Base-by-base conservation (phyloP, 78 protist genomes). In the Blattamonas nauphoetae region DNA sequence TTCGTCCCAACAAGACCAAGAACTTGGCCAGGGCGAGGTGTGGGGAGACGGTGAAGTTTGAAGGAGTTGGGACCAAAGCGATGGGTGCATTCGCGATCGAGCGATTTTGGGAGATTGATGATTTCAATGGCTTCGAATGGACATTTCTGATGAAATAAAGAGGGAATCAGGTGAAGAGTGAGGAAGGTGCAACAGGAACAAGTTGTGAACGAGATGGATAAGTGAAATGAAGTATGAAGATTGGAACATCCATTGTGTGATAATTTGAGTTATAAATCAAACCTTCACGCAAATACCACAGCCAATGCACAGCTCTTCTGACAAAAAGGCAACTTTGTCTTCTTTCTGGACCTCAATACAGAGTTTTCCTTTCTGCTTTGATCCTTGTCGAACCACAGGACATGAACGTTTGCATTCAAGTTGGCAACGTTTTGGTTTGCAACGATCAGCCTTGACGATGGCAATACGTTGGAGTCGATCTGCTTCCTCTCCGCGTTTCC, bases 1-100 rank as follows among this genome's bases (percentile, higher is more conserved):
- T 97, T 98, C 35, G 98, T 96, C 33, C 99, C 99, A 29, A 97
- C 99, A 21, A 98, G 91, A 34, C 99, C 99, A 2, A 98, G 94
- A 29, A 98, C 99, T 86, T 97, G 98, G 36, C 99, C 99, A 2
- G 98, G 97, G 32, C 99, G 93, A 38, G 99, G 99, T 34, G 81
- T 89, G 46, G 99, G 99, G 32, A 98, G 94, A 2, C 96, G 82
- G 84, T 98, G 99, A 36, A 98, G 93, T 92, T 98, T 98, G 96
- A 98, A 98, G 3, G 95, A 41, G 95, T 98, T 98, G 81, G 99
- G 95, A 29, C 97, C 94, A 78, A 95, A 98, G 11, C 99, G 94
- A 88, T 98, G 99, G 0, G 99, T 96, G 42, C 97, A 93, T 21
- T 91, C 89, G 6, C 43, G 78, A 79, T 89, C 86, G 34, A 98